phyloP scores from a whole-genome alignment of 1,284 basidiomycete genomes.

The Peniophora sp. region DNA sequence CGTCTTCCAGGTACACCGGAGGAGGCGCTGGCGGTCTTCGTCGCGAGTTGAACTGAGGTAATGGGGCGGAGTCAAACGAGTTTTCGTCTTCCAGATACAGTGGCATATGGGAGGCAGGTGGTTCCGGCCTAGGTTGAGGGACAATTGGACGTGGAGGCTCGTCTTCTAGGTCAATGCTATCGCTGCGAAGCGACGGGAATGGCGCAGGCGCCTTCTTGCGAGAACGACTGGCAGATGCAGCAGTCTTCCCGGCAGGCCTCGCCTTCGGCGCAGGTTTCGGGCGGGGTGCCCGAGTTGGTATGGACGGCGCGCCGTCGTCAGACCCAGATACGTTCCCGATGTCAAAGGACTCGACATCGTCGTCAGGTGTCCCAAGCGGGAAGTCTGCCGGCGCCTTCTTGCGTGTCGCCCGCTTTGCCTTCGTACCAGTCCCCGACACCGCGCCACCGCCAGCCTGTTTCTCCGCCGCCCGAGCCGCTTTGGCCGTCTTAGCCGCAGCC shows the following conservation, averaged over 20 bases:
- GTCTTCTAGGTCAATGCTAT: no score
- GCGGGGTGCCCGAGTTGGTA: not conserved
- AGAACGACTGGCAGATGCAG: not conserved
- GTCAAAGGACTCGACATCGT: slow-evolving; percentile 10
- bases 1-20: not conserved
- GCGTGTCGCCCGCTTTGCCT: slow-evolving; percentile 1
- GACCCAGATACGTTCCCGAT: slow-evolving; percentile 7
- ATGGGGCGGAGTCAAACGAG: no score
- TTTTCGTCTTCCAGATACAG: no score
- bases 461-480: slow-evolving; percentile 30
- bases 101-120: no score
- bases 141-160: no score
- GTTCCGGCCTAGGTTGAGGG: no score
- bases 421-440: slow-evolving; percentile 26
- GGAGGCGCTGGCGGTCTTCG: not conserved
- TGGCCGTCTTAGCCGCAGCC: slow-evolving; percentile 39
- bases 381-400: slow-evolving; percentile 4
- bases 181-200: no score
- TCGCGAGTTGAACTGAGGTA: not conserved
- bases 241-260: not conserved
- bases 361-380: not conserved
- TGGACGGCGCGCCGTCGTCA: slow-evolving; percentile 4
- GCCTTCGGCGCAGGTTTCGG: not conserved
- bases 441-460: slow-evolving; percentile 44
- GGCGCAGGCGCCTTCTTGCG: no score